Conservation (phyloP, 805 yeast genomes). For the Candida pini region DNA sequence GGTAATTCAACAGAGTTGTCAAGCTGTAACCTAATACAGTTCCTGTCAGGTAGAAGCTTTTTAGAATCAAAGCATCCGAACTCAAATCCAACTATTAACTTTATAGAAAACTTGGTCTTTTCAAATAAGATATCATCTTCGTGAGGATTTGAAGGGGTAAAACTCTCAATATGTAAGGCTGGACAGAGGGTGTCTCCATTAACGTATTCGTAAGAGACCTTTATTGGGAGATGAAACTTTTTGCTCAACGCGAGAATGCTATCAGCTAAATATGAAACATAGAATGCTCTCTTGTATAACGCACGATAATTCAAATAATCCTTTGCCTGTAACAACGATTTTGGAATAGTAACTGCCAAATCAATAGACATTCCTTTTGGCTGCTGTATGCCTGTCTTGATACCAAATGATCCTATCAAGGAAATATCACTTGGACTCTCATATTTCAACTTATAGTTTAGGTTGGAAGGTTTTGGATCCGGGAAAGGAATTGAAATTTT, state of each 20-base stretch:
- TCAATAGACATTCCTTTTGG: conserved; percentile 64
- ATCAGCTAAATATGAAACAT: conserved; percentile 72
- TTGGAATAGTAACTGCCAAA: conserved; percentile 78
- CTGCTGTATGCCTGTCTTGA: conserved; percentile 72
- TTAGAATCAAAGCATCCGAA: conserved; percentile 64
- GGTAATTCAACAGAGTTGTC: conserved; percentile 37
- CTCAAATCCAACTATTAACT: conserved; percentile 70
- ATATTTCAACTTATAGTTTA: conserved; percentile 68
- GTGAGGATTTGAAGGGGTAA: conserved; percentile 35
- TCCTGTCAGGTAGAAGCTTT: conserved; percentile 73
- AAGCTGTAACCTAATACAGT: conserved; percentile 70
- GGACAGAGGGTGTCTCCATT: conserved; percentile 80
- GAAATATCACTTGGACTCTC: conserved; percentile 67
- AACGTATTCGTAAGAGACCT: conserved; percentile 55
- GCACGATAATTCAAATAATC: conserved; percentile 90
- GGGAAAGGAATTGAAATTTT: conserved; percentile 74
- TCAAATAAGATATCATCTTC: conserved; percentile 51
- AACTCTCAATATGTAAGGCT: conserved; percentile 56
- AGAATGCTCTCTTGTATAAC: conserved; percentile 83
- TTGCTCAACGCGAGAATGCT: conserved; percentile 49
- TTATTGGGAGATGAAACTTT: conserved; percentile 54
- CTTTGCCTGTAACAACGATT: conserved; percentile 66
- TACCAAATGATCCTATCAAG: conserved; percentile 83
- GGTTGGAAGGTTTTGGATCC: conserved; percentile 73
- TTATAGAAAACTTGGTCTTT: conserved; percentile 65